Evolutionary conservation across 2,329 filamentous ascomycete species (phyloP).

Genomic region (Aspergillus spinulosporus): DNA sequence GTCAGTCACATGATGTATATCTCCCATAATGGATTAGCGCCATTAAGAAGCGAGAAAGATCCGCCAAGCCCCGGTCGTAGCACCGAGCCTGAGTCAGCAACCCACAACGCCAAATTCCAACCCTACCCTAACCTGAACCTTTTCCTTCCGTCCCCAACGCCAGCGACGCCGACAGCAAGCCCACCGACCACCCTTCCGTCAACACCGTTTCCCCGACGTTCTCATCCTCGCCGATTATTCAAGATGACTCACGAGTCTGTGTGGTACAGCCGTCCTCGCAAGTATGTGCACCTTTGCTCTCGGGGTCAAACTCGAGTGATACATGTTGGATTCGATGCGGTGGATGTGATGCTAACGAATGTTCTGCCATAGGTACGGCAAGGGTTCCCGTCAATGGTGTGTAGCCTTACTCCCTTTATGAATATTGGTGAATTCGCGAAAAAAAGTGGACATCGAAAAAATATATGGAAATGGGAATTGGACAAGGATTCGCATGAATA

Average conservation of each 20-base stretch:
- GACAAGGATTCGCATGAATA: neutral
- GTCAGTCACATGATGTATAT: neutral
- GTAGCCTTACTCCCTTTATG: slow-evolving; percentile 33
- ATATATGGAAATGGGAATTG: neutral
- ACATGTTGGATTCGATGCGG: neutral
- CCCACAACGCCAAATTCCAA: slow-evolving; percentile 10
- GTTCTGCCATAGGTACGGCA: slow-evolving; percentile 60
- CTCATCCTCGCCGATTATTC: slow-evolving; percentile 41
- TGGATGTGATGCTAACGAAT: slow-evolving; percentile 20
- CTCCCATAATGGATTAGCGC: neutral
- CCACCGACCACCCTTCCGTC: slow-evolving; percentile 19
- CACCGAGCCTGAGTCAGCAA: slow-evolving; percentile 1
- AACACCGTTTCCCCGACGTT: slow-evolving; percentile 35
- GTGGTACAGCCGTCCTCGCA: slow-evolving; percentile 98
- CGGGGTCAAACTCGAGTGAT: neutral
- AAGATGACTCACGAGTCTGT: slow-evolving; percentile 91
- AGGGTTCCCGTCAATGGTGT: slow-evolving; percentile 92
- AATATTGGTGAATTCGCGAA: slow-evolving; percentile 5
- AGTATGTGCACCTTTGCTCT: slow-evolving; percentile 53
- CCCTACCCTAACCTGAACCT: slow-evolving; percentile 4
- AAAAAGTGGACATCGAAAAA: neutral
- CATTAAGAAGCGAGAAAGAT: neutral
- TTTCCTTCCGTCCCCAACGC: slow-evolving; percentile 29
- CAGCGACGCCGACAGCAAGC: slow-evolving; percentile 34
- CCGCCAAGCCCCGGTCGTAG: neutral